A percentile compares a stretch with the other conserved stretches of the same genome.
Conservation (phyloP, 306 rosid species). For the Trifolium pratense region DNA sequence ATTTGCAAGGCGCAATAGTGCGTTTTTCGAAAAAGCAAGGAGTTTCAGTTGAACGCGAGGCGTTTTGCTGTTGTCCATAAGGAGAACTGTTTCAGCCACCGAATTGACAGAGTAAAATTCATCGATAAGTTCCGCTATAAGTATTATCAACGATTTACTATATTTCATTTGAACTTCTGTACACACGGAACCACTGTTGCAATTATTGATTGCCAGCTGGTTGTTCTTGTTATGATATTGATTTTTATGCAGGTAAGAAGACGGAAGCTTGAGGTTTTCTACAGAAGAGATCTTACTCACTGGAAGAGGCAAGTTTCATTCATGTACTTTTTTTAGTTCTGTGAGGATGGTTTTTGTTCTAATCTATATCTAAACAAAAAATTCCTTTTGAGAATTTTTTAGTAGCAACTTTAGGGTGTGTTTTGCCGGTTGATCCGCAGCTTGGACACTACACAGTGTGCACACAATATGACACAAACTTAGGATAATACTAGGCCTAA, state of each 20-base stretch:
- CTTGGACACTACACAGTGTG: neutral
- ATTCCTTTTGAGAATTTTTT: neutral
- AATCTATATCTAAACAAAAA: conserved; percentile 23
- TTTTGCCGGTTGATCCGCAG: neutral
- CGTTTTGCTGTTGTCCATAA: too few species aligned
- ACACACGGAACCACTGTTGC: too few species aligned
- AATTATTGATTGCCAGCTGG: conserved; percentile 17
- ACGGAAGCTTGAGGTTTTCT: conserved; percentile 82
- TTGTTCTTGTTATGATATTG: conserved; percentile 13
- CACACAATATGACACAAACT: neutral
- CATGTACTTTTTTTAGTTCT: conserved; percentile 11
- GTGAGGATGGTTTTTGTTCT: conserved; percentile 20
- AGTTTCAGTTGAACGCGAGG: too few species aligned
- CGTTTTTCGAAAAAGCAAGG: too few species aligned
- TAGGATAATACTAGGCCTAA: neutral
- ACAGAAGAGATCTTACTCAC: conserved; percentile 68
- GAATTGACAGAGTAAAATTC: too few species aligned
- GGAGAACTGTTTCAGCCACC: too few species aligned
- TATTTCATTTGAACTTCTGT: too few species aligned
- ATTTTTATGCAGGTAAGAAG: conserved; percentile 61
- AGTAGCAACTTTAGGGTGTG: neutral
- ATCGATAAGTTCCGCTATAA: too few species aligned
- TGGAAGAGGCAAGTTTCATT: conserved; percentile 66
- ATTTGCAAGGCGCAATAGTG: too few species aligned
- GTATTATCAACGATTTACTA: too few species aligned